Evolutionary conservation across 2,329 filamentous ascomycete species (phyloP).

Genomic region (Orbilia javanica): DNA sequence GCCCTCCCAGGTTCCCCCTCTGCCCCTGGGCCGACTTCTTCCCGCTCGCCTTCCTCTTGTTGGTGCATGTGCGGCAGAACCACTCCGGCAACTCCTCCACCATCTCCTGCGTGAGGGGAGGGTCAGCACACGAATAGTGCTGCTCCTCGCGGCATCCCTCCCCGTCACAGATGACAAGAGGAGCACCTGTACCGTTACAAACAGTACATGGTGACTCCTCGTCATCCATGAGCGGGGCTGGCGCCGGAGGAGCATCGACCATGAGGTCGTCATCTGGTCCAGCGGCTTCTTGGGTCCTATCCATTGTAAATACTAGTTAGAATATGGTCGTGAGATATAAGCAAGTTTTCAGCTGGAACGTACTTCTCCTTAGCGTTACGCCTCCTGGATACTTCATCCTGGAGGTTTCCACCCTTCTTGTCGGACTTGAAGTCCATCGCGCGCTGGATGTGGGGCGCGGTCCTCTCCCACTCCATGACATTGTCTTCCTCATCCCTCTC

Average conservation of each 20-base stretch:
- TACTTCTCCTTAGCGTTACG: slow-evolving; percentile 25
- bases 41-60: slow-evolving; percentile 67
- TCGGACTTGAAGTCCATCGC: slow-evolving; percentile 32
- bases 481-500: slow-evolving; percentile 22
- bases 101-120: slow-evolving; percentile 73
- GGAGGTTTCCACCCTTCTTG: slow-evolving; percentile 11
- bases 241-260: slow-evolving; percentile 18
- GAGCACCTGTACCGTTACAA: slow-evolving; percentile 82
- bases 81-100: slow-evolving; percentile 78
- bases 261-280: slow-evolving; percentile 42
- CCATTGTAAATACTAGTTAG: no score
- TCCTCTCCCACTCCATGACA: slow-evolving; percentile 22
- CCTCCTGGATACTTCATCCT: slow-evolving; percentile 19
- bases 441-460: slow-evolving; percentile 20
- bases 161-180: slow-evolving; percentile 86
- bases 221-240: slow-evolving; percentile 68
- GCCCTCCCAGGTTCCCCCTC: slow-evolving; percentile 72
- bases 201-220: slow-evolving; percentile 91
- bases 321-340: not conserved
- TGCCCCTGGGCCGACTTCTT: slow-evolving; percentile 63
- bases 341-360: slow-evolving; percentile 13
- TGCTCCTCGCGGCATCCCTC: slow-evolving; percentile 84
- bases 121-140: slow-evolving; percentile 88
- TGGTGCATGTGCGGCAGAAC: slow-evolving; percentile 82
- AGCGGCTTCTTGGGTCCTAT: slow-evolving; percentile 13